Conservation (phyloP, 2,329 filamentous ascomycete genomes). For the Xylaria polymorpha region DNA sequence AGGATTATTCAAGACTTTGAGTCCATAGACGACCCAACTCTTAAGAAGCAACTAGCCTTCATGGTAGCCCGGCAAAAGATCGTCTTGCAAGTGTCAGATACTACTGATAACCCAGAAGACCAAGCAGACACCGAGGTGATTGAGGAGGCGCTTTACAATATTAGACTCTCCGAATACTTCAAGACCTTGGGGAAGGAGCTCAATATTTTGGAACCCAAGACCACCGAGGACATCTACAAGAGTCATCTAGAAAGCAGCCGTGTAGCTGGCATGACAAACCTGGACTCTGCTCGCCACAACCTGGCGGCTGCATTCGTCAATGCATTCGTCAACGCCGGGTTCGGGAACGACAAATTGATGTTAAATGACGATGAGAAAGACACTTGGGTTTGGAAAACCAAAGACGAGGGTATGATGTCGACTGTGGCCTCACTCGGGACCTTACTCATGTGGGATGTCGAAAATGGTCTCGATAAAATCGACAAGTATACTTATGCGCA, state of each 20-base stretch:
- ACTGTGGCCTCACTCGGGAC: constrained; percentile 94
- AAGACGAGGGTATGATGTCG: constrained; percentile 97
- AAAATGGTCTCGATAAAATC: constrained; percentile 90
- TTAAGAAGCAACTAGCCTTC: constrained; percentile 95
- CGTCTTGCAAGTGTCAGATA: constrained; percentile 69
- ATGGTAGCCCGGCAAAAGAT: constrained; percentile 92
- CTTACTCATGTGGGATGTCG: constrained; percentile 92
- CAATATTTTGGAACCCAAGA: constrained; percentile 96
- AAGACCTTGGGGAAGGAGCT: constrained; percentile 94
- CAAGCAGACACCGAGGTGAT: constrained; percentile 78
- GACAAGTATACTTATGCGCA: constrained; percentile 90
- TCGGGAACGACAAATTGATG: constrained; percentile 98
- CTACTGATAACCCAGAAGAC: constrained; percentile 62
- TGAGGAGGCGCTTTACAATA: constrained; percentile 86
- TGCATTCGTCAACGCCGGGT: constrained; percentile 95
- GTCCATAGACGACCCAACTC: constrained; percentile 79
- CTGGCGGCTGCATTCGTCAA: constrained; percentile 97
- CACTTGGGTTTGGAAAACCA: constrained; percentile 99
- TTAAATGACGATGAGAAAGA: constrained; percentile 87
- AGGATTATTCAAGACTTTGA: constrained; percentile 86
- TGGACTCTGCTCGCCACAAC: constrained; percentile 96
- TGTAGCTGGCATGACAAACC: constrained; percentile 91
- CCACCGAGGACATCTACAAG: constrained; percentile 99
- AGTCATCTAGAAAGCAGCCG: constrained; percentile 96
- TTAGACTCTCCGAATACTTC: constrained; percentile 89